These are phyloP conservation scores for Ustilago trichophora DNA, from an alignment of 1,284 basidiomycete genomes.

Conservation along the genomic window DNA sequence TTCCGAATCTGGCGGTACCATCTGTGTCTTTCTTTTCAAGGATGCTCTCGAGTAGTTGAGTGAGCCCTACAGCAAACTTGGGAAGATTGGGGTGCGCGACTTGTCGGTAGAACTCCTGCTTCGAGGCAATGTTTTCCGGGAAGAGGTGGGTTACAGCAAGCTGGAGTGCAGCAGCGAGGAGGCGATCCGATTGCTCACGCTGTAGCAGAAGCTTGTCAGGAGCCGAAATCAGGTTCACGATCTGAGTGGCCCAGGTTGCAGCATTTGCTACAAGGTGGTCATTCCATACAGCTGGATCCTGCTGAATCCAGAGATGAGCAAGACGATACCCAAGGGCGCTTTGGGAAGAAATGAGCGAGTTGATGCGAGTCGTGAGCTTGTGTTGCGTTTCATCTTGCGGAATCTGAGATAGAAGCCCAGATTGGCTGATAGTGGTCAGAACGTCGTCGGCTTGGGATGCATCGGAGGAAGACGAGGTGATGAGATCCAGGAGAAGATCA, in stretches of 20 bases:
- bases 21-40: slow-evolving; percentile 1
- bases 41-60: slow-evolving; percentile 22
- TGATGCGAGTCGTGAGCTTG: slow-evolving; percentile 45
- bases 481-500: slow-evolving; percentile 32
- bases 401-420: slow-evolving; percentile 15
- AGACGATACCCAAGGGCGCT: slow-evolving; percentile 34
- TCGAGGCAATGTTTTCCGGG: slow-evolving; percentile 22
- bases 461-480: slow-evolving; percentile 15
- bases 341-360: slow-evolving; percentile 39
- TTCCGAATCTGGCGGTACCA: slow-evolving; percentile 1
- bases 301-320: slow-evolving; percentile 41
- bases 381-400: slow-evolving; percentile 34
- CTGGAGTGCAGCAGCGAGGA: slow-evolving; percentile 26
- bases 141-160: slow-evolving; percentile 30
- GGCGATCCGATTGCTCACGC: slow-evolving; percentile 8
- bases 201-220: slow-evolving; percentile 27
- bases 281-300: slow-evolving; percentile 35
- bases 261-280: slow-evolving; percentile 39
- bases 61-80: slow-evolving; percentile 19
- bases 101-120: slow-evolving; percentile 52
- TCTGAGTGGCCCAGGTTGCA: slow-evolving; percentile 35
- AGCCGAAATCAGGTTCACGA: slow-evolving; percentile 29
- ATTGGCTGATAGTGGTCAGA: slow-evolving; percentile 28
- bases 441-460: slow-evolving; percentile 13
- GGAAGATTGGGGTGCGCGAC: slow-evolving; percentile 46